These are phyloP conservation scores for Chlorella vulgaris DNA, from an alignment of 139 green algal genomes.

Conservation along the genomic window DNA sequence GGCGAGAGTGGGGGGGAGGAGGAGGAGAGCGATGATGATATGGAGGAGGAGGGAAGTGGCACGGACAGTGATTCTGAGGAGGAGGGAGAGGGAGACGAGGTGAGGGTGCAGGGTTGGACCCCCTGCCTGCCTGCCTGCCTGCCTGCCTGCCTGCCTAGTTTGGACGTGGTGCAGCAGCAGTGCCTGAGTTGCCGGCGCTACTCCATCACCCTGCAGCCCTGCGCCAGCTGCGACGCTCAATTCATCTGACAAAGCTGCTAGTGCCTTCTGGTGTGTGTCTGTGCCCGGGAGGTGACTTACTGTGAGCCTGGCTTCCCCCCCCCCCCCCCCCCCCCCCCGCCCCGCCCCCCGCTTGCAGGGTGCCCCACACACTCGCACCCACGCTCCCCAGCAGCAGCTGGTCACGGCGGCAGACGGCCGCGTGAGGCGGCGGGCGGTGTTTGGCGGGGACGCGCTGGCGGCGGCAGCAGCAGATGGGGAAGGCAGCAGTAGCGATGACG, in stretches of 20 bases:
- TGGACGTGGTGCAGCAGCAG: neutral
- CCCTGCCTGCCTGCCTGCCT: too few relatives aligned
- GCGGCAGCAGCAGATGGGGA: neutral
- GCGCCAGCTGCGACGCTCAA: neutral
- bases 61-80: constrained; percentile 41
- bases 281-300: too few relatives aligned
- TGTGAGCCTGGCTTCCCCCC: neutral
- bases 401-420: constrained; percentile 45
- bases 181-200: too few relatives aligned
- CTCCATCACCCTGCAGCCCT: neutral
- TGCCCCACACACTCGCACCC: neutral
- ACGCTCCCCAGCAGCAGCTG: constrained; percentile 23
- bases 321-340: too few relatives aligned
- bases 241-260: neutral
- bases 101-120: neutral
- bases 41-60: constrained; percentile 9
- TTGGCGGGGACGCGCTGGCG: constrained; percentile 29
- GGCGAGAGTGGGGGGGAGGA: constrained; percentile 31
- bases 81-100: constrained; percentile 34
- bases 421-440: constrained; percentile 62
- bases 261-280: too few relatives aligned
- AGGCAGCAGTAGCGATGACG: constrained; percentile 13
- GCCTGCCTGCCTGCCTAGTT: too few relatives aligned
- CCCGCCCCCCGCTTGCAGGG: too few relatives aligned
- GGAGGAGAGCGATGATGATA: constrained; percentile 36